Evolutionary conservation across 768 basidiomycete genomes (phyloP).

Genomic region (Amanita thiersii): DNA sequence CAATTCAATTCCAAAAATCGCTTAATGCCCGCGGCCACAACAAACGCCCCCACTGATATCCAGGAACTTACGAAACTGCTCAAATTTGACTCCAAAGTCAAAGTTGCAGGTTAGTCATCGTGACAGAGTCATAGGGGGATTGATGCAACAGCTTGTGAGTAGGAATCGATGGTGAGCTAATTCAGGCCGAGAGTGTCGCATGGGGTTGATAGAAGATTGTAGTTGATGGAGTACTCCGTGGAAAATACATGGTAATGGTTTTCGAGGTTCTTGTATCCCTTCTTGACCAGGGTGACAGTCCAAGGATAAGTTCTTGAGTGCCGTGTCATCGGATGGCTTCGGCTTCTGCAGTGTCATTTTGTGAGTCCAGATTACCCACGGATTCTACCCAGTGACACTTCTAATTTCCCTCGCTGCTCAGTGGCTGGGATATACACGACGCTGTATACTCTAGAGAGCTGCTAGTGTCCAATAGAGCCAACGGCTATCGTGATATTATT

Average conservation of each 20-base stretch:
- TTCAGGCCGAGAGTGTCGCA: too few species aligned
- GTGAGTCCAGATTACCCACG: slow-evolving; percentile 31
- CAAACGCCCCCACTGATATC: slow-evolving; percentile 27
- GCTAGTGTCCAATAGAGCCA: slow-evolving; percentile 81
- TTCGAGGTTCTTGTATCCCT: background rate
- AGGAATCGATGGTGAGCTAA: slow-evolving; percentile 58
- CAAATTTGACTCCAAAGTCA: slow-evolving; percentile 69
- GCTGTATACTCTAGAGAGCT: slow-evolving; percentile 77
- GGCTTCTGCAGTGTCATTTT: slow-evolving; percentile 94
- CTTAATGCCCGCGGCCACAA: slow-evolving; percentile 14
- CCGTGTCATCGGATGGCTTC: slow-evolving; percentile 74
- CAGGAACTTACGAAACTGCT: slow-evolving; percentile 52
- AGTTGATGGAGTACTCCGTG: slow-evolving; percentile 92
- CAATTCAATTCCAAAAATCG: background rate
- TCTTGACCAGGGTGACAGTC: slow-evolving; percentile 39
- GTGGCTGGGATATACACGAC: slow-evolving; percentile 93
- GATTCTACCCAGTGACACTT: background rate
- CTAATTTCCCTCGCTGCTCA: slow-evolving; percentile 18
- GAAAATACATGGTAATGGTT: slow-evolving; percentile 76
- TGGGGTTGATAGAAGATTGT: too few species aligned
- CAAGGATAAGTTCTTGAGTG: slow-evolving; percentile 84
- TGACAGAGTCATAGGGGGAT: background rate
- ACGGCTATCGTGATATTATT: slow-evolving; percentile 86
- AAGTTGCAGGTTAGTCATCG: slow-evolving; percentile 72
- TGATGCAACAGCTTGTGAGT: slow-evolving; percentile 4